Conservation (phyloP, 163 green algal genomes). For the Prototheca stagnorum region DNA sequence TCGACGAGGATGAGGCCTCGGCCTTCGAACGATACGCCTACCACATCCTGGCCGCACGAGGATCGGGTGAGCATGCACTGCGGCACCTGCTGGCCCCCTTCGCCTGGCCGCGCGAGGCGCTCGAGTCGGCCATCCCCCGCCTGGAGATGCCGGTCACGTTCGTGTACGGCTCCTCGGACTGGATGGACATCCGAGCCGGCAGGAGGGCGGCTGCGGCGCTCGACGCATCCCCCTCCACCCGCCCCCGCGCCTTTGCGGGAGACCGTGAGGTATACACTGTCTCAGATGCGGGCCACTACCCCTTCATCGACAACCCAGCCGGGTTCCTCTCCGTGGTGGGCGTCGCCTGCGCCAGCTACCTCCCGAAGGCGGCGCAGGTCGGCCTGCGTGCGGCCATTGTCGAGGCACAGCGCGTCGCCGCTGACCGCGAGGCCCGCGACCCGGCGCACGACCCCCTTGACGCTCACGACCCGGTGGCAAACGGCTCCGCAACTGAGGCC, state of each 20-base stretch:
- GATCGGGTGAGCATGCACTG: too few relatives aligned
- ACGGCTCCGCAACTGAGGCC: too few relatives aligned
- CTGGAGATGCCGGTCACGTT: constrained; percentile 57
- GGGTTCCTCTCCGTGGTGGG: constrained; percentile 10
- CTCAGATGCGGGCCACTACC: constrained; percentile 55
- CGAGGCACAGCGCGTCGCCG: not conserved
- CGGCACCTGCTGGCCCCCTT: too few relatives aligned
- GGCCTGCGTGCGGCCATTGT: constrained; percentile 2
- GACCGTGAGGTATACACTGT: constrained; percentile 29
- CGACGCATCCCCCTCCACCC: not conserved
- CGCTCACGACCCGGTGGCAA: too few relatives aligned
- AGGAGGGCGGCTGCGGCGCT: constrained; percentile 16
- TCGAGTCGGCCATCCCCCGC: constrained; percentile 29
- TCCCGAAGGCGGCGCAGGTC: constrained; percentile 4
- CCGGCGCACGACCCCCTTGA: too few relatives aligned
- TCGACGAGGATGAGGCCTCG: too few relatives aligned
- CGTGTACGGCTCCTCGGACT: constrained; percentile 61
- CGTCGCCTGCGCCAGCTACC: constrained; percentile 8
- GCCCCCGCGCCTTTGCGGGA: not conserved
- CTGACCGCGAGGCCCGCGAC: too few relatives aligned
- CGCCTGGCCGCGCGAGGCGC: constrained; percentile 43
- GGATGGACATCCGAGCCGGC: constrained; percentile 42
- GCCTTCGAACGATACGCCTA: too few relatives aligned
- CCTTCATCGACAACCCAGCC: constrained; percentile 54
- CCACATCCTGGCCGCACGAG: too few relatives aligned